Conservation (phyloP, 345 rosid species). For the Melaleuca quinquenervia region DNA sequence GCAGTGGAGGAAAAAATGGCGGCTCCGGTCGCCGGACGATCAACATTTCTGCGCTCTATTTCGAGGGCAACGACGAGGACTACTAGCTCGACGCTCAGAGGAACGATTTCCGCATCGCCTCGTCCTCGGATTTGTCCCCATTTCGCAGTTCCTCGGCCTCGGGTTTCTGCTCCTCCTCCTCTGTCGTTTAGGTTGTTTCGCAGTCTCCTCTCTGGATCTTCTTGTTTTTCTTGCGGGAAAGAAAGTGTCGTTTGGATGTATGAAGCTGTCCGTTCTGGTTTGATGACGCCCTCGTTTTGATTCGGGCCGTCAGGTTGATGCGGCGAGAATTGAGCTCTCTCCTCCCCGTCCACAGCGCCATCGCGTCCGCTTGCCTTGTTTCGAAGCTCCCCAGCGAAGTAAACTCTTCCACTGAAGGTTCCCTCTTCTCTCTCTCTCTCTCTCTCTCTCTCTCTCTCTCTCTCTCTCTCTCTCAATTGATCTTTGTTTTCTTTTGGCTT, state of each 20-base stretch:
- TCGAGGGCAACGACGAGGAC: slow-evolving; percentile 16
- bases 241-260: background rate
- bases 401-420: slow-evolving; percentile 36
- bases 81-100: background rate
- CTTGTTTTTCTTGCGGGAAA: slow-evolving; percentile 1
- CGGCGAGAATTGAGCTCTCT: slow-evolving; percentile 59
- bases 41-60: slow-evolving; percentile 24
- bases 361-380: slow-evolving; percentile 68
- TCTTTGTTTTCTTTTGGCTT: too few species aligned
- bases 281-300: background rate
- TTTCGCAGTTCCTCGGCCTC: background rate
- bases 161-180: background rate
- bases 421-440: background rate
- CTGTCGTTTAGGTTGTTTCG: background rate
- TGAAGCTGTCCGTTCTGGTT: background rate
- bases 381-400: slow-evolving; percentile 53
- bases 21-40: slow-evolving; percentile 36
- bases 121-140: slow-evolving; percentile 1
- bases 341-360: slow-evolving; percentile 44
- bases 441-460: background rate
- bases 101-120: slow-evolving; percentile 14
- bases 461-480: background rate
- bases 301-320: slow-evolving; percentile 23
- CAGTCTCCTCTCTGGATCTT: slow-evolving; percentile 16
- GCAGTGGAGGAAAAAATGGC: background rate